These are phyloP conservation scores for Tetrahymena elliotti DNA, from an alignment of 73 alveolate genomes.

Conservation along the genomic window DNA sequence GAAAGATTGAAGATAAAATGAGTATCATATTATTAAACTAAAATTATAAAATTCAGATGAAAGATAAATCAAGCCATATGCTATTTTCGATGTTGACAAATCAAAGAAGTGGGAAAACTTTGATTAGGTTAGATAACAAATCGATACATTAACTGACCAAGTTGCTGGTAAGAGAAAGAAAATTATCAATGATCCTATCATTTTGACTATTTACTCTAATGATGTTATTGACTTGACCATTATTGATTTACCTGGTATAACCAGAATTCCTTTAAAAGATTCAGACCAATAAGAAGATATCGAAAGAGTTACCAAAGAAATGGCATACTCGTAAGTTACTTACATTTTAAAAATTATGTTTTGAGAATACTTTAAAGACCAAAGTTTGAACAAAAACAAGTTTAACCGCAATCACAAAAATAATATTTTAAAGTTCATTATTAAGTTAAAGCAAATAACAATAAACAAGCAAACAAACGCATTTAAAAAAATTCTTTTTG, in stretches of 20 bases:
- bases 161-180: conserved; percentile 78
- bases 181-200: conserved; percentile 61
- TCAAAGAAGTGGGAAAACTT: conserved; percentile 59
- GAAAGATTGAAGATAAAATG: not conserved
- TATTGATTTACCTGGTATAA: conserved; percentile 83
- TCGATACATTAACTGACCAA: conserved; percentile 83
- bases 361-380: not conserved
- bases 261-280: conserved; percentile 60
- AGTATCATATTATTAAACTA: not conserved
- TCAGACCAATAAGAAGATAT: conserved; percentile 54
- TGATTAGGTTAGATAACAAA: conserved; percentile 68
- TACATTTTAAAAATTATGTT: not conserved
- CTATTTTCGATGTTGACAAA: conserved; percentile 54
- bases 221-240: conserved; percentile 85
- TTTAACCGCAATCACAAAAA: not conserved
- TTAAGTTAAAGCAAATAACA: no score
- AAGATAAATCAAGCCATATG: conserved; percentile 49
- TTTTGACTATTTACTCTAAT: conserved; percentile 62
- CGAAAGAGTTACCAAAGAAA: conserved; percentile 46
- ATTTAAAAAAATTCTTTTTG: not conserved
- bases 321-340: conserved; percentile 27
- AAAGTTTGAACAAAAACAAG: no score
- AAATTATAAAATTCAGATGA: not conserved
- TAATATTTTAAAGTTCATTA: no score
- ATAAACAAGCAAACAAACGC: not conserved